A percentile compares a stretch with the other conserved stretches of the same genome.
Evolutionary conservation across 306 rosid species (phyloP).

Genomic region (Cicer cuneatum): DNA sequence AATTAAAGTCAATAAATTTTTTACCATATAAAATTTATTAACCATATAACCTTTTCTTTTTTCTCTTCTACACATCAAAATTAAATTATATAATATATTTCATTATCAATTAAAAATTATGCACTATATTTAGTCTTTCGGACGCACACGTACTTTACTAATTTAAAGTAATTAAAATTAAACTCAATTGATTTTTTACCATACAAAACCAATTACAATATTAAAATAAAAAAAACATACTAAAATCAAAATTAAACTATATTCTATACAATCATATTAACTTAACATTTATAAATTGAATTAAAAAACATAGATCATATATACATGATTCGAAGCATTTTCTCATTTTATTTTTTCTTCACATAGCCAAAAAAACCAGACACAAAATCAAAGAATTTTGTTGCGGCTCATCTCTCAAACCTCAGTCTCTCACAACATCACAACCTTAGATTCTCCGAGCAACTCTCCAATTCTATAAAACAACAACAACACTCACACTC

Average conservation of each 20-base stretch:
- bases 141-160: too few species aligned
- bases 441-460: constrained; percentile 46
- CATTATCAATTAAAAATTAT: too few species aligned
- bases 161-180: too few species aligned
- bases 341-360: not conserved
- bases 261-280: not conserved
- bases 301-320: not conserved
- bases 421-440: constrained; percentile 28
- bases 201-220: too few species aligned
- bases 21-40: too few species aligned
- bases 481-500: constrained; percentile 1
- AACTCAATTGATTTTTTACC: too few species aligned
- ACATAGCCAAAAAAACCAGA: constrained; percentile 34
- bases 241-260: not conserved
- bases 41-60: too few species aligned
- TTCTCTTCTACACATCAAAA: too few species aligned
- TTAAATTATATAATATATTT: too few species aligned
- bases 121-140: too few species aligned
- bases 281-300: not conserved
- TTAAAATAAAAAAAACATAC: too few species aligned
- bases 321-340: not conserved
- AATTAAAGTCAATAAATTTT: too few species aligned
- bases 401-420: constrained; percentile 48
- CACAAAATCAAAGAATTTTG: constrained; percentile 40
- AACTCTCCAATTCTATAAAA: constrained; percentile 19